Evolutionary conservation across 768 basidiomycete species (phyloP).

Genomic region (Russula sp.): DNA sequence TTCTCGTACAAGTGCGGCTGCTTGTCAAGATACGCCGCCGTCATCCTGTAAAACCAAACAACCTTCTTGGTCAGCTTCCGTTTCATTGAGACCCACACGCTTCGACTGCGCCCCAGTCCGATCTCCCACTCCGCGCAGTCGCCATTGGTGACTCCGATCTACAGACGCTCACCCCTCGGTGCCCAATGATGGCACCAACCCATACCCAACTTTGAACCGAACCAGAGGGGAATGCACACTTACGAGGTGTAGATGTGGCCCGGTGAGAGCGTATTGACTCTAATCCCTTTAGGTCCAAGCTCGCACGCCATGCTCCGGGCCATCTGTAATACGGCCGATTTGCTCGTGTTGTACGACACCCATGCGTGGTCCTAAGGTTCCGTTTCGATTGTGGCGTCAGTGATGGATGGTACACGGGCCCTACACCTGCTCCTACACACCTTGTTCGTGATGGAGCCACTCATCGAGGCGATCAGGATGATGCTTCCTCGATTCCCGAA

Average conservation of each 20-base stretch:
- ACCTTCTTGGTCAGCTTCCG: slow-evolving; percentile 6
- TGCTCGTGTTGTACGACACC: slow-evolving; percentile 75
- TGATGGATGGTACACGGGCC: neutral
- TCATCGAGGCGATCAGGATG: slow-evolving; percentile 46
- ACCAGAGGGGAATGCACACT: neutral
- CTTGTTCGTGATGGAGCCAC: slow-evolving; percentile 58
- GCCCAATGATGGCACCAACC: neutral
- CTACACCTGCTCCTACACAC: slow-evolving; percentile 38
- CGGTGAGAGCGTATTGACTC: slow-evolving; percentile 74
- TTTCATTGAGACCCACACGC: neutral
- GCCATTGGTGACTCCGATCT: neutral
- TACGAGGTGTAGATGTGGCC: slow-evolving; percentile 65
- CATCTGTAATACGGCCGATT: slow-evolving; percentile 78
- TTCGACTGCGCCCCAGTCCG: slow-evolving; percentile 17
- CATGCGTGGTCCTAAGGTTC: slow-evolving; percentile 60
- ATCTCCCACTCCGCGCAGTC: slow-evolving; percentile 14
- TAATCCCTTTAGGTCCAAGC: slow-evolving; percentile 59
- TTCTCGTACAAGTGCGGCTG: slow-evolving; percentile 60
- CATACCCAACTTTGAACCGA: neutral
- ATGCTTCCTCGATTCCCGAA: slow-evolving; percentile 42
- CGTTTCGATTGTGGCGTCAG: neutral
- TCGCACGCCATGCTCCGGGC: slow-evolving; percentile 81
- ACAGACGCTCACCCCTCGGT: neutral
- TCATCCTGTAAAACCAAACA: slow-evolving; percentile 52
- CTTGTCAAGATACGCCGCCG: slow-evolving; percentile 63